Conservation (phyloP, 352 stramenopile species). For the Pythium brassicae region DNA sequence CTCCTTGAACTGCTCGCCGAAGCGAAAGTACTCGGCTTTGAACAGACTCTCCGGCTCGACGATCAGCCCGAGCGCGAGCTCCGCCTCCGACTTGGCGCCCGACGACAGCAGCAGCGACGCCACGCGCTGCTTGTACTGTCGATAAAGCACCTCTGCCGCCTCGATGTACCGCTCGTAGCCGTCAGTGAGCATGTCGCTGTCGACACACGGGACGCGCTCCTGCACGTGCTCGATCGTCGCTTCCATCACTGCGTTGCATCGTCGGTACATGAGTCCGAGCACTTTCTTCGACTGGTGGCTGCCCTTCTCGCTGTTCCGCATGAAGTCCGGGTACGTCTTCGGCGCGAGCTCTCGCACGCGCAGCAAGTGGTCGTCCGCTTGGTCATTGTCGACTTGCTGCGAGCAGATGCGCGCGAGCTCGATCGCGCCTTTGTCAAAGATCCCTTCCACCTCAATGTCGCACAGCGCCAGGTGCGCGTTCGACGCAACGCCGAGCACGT, state of each 20-base stretch:
- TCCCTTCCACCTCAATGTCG: conserved; percentile 40
- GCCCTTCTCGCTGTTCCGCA: conserved; percentile 64
- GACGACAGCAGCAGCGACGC: conserved; percentile 54
- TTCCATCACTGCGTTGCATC: conserved; percentile 46
- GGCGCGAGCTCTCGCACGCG: conserved; percentile 46
- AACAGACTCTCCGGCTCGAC: conserved; percentile 51
- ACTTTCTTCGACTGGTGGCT: conserved; percentile 69
- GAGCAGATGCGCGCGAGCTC: conserved; percentile 65
- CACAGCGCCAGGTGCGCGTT: conserved; percentile 75
- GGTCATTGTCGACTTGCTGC: conserved; percentile 66
- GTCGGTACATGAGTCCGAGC: conserved; percentile 71
- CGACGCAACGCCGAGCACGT: conserved; percentile 72
- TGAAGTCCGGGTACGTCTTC: conserved; percentile 74
- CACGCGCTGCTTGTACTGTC: conserved; percentile 61
- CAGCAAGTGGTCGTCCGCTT: conserved; percentile 47
- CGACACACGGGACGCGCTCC: conserved; percentile 18
- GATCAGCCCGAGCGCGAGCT: conserved; percentile 75
- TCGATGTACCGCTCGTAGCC: conserved; percentile 49
- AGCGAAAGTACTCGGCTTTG: conserved; percentile 75
- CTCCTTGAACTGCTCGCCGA: conserved; percentile 68
- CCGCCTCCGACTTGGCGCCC: conserved; percentile 51
- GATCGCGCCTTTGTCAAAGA: conserved; percentile 40
- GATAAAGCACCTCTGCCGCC: conserved; percentile 41
- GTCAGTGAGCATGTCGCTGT: conserved; percentile 44
- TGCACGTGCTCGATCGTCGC: conserved; percentile 29